These are phyloP conservation scores for Russula ochroleuca DNA, from an alignment of 768 basidiomycete genomes.

Conservation along the genomic window DNA sequence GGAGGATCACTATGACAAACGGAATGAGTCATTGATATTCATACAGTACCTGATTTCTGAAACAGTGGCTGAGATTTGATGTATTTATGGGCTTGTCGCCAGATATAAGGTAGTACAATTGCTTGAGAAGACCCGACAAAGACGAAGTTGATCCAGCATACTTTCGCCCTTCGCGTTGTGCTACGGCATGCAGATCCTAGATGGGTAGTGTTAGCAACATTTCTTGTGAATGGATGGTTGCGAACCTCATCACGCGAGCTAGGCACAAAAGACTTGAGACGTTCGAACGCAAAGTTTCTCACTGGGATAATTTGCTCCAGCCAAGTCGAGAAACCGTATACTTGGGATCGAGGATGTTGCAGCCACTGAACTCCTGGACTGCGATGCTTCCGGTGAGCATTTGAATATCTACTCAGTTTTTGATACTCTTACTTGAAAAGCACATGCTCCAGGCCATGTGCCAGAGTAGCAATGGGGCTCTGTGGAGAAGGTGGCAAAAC, in stretches of 20 bases:
- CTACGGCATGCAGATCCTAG: slow-evolving; percentile 64
- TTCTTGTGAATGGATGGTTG: slow-evolving; percentile 4
- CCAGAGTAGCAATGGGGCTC: slow-evolving; percentile 56
- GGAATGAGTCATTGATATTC: slow-evolving; percentile 26
- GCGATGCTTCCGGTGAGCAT: not conserved
- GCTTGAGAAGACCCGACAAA: slow-evolving; percentile 73
- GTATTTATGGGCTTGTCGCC: slow-evolving; percentile 63
- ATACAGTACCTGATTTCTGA: slow-evolving; percentile 48
- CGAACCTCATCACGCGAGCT: slow-evolving; percentile 73
- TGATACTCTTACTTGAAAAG: slow-evolving; percentile 60
- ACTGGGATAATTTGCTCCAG: slow-evolving; percentile 72
- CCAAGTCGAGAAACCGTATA: slow-evolving; percentile 78
- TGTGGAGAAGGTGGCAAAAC: slow-evolving; percentile 42
- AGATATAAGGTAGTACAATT: slow-evolving; percentile 86
- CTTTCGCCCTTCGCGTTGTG: slow-evolving; percentile 49
- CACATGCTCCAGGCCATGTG: slow-evolving; percentile 63
- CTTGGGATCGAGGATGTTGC: slow-evolving; percentile 76
- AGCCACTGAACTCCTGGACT: slow-evolving; percentile 90
- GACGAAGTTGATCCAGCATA: slow-evolving; percentile 92
- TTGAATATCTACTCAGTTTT: slow-evolving; percentile 1
- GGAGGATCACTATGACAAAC: not conserved
- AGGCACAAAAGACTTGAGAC: slow-evolving; percentile 64
- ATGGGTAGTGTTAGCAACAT: not conserved
- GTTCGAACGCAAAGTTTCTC: slow-evolving; percentile 80
- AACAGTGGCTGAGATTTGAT: slow-evolving; percentile 54